phyloP scores from a whole-genome alignment of 176 grass and related monocot genomes.

The Phyllostachys edulis region DNA sequence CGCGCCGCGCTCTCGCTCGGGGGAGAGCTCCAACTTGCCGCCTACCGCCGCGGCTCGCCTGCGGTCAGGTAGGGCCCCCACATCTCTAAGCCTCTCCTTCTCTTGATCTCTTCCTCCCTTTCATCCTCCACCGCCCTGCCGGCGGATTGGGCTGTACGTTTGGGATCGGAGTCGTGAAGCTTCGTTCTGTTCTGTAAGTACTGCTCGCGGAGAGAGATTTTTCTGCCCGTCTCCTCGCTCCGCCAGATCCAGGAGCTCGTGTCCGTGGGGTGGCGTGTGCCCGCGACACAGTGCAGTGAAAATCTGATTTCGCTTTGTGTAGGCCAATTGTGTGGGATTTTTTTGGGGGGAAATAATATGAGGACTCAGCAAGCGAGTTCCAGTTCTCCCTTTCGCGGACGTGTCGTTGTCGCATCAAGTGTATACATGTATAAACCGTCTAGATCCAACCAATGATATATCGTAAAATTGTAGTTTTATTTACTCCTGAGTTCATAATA shows the following conservation, averaged over 20 bases:
- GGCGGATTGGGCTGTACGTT: not conserved
- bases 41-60: not conserved
- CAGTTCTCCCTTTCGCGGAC: not conserved
- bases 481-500: not conserved
- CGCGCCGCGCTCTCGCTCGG: not conserved
- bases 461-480: not conserved
- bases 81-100: not conserved
- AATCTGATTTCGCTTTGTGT: not conserved
- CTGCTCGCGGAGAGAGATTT: not conserved
- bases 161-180: not conserved
- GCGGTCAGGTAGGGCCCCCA: constrained; percentile 22
- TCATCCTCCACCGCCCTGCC: not conserved
- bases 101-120: not conserved
- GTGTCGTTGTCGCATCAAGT: not conserved
- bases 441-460: constrained; percentile 5
- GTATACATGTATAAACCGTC: not conserved
- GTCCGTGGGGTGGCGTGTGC: not conserved
- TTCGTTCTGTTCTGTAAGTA: not conserved
- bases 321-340: not conserved
- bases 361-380: not conserved
- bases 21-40: constrained; percentile 19
- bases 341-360: not conserved
- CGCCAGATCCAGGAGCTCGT: constrained; percentile 31
- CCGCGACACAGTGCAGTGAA: not conserved
- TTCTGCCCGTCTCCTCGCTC: not conserved